Percentiles rank a stretch among this genome's conserved stretches.
phyloP scores from a whole-genome alignment of 2,329 filamentous ascomycete species.

The Conoideocrella luteorostrata region DNA sequence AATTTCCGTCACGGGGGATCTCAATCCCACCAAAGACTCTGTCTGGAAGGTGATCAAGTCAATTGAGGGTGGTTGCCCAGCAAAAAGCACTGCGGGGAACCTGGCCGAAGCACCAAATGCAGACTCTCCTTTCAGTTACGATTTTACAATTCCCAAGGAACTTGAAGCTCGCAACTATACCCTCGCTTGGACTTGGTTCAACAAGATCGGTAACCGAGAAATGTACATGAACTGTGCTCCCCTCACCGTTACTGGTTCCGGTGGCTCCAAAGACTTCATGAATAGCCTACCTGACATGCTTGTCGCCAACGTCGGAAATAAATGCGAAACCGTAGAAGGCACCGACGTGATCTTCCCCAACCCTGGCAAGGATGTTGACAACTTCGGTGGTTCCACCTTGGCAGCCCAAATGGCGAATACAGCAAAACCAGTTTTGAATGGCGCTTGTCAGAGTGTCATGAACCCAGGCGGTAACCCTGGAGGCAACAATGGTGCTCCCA shows the following conservation, averaged over 20 bases:
- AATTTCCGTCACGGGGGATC: constrained; percentile 75
- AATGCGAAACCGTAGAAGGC: constrained; percentile 44
- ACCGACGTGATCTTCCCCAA: constrained; percentile 55
- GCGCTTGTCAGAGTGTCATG: no score
- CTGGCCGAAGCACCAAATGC: constrained; percentile 37
- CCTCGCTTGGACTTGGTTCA: constrained; percentile 92
- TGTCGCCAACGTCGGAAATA: constrained; percentile 55
- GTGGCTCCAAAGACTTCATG: constrained; percentile 46
- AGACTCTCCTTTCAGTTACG: constrained; percentile 49
- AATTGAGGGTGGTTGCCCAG: constrained; percentile 79
- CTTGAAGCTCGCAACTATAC: constrained; percentile 72
- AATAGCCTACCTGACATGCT: constrained; percentile 64
- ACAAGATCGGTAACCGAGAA: constrained; percentile 85
- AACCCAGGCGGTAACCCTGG: no score
- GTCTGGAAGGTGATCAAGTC: constrained; percentile 88
- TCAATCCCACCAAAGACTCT: constrained; percentile 55
- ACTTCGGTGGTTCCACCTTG: constrained; percentile 32
- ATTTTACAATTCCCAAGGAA: constrained; percentile 64
- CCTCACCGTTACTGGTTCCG: constrained; percentile 53
- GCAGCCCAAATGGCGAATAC: constrained; percentile 12
- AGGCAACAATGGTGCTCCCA: constrained; percentile 10
- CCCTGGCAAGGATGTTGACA: constrained; percentile 51
- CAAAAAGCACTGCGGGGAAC: constrained; percentile 51
- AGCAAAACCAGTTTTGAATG: no score
- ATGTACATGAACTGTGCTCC: constrained; percentile 97